phyloP scores from a whole-genome alignment of 2,329 filamentous ascomycete species.

The Trichoderma koningiopsis region DNA sequence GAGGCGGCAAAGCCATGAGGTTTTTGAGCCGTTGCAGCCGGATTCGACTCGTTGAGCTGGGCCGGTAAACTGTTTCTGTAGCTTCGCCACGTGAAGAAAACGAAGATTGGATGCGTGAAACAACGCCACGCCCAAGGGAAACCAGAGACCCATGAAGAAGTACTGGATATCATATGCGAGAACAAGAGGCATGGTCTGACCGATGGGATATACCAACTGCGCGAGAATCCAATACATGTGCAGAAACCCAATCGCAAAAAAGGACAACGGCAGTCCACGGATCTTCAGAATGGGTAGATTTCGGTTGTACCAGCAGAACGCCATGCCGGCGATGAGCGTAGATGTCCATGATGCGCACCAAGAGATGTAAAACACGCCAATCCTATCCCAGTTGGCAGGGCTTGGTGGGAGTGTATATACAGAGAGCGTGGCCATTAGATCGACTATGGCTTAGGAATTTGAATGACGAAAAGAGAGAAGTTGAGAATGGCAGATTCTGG shows the following conservation, averaged over 20 bases:
- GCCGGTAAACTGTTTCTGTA: conserved; percentile 48
- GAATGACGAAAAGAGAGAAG: neutral
- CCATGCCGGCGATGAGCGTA: conserved; percentile 40
- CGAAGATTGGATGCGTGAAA: conserved; percentile 60
- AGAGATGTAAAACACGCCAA: conserved; percentile 37
- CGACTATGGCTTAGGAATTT: neutral
- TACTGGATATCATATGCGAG: conserved; percentile 54
- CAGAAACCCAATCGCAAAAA: conserved; percentile 41
- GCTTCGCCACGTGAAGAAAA: conserved; percentile 52
- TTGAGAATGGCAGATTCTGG: neutral
- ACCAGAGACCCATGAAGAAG: conserved; percentile 61
- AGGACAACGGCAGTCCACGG: conserved; percentile 42
- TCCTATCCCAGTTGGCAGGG: conserved; percentile 33
- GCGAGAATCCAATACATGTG: conserved; percentile 45
- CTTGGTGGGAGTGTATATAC: conserved; percentile 36
- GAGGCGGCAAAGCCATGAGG: conserved; percentile 40
- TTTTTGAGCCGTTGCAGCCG: conserved; percentile 35
- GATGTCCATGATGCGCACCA: conserved; percentile 35
- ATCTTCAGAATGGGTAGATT: conserved; percentile 43
- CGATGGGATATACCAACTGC: conserved; percentile 48
- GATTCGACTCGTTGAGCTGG: conserved; percentile 26
- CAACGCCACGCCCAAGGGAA: conserved; percentile 59
- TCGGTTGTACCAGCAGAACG: conserved; percentile 40
- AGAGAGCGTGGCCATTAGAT: conserved; percentile 28
- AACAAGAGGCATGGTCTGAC: conserved; percentile 43